These are phyloP conservation scores for Exophiala mesophila DNA, from an alignment of 2,329 filamentous ascomycete genomes.

Conservation along the genomic window DNA sequence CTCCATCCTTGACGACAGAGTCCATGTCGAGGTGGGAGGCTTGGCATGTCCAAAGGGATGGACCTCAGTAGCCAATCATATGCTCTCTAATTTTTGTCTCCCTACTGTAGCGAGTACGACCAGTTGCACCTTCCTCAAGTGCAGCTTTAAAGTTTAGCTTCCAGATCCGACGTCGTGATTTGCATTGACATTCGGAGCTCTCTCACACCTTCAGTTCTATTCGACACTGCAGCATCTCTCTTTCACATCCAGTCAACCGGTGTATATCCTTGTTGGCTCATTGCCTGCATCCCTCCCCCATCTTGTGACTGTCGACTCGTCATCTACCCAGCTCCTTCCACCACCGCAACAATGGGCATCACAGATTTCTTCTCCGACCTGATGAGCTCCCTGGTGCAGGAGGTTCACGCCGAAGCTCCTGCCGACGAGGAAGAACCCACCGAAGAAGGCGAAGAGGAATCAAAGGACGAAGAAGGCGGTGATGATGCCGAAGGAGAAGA, in stretches of 20 bases:
- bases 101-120: background rate
- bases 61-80: slow-evolving; percentile 5
- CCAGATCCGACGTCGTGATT: background rate
- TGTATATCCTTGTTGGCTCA: background rate
- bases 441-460: slow-evolving; percentile 41
- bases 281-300: background rate
- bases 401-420: slow-evolving; percentile 58
- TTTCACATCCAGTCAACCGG: background rate
- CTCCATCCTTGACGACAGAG: background rate
- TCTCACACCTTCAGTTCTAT: background rate
- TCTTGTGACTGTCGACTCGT: no score
- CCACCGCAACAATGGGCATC: slow-evolving; percentile 52
- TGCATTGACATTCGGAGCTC: slow-evolving; percentile 2
- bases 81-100: slow-evolving; percentile 2
- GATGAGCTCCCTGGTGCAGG: slow-evolving; percentile 54
- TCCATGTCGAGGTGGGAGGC: background rate
- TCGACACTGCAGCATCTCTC: no score
- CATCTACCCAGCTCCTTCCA: slow-evolving; percentile 5
- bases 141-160: slow-evolving; percentile 1
- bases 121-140: slow-evolving; percentile 1
- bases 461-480: slow-evolving; percentile 33
- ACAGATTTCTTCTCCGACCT: slow-evolving; percentile 60
- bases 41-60: background rate
- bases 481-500: slow-evolving; percentile 34
- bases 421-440: slow-evolving; percentile 45